Base-by-base conservation (phyloP, 805 yeast species). In the Yamadazyma sp. region DNA sequence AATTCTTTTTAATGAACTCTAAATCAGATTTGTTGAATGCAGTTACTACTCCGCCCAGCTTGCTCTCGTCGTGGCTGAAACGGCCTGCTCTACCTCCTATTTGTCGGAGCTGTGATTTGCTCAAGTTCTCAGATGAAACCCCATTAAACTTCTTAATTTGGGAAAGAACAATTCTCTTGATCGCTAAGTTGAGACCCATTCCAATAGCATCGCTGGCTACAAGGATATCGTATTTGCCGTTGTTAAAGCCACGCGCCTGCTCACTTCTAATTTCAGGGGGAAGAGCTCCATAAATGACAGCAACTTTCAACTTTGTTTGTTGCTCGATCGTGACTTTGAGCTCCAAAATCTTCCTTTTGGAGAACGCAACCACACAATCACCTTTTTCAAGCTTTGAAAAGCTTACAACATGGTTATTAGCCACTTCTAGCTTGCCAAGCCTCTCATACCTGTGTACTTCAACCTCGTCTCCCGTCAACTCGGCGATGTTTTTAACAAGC, bases 191-290 rank as follows among this genome's bases (percentile, higher is more conserved):
- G 37, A 93, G 70, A 0, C 99, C 99, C 97, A 93, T 91, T 2
- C 99, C 99, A 45, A 93, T 80, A 0, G 99, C 99, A 64, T 93
- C 98, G 2, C 96, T 85, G 1, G 99, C 98, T 5, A 93, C 85
- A 25, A 93, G 67, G n/a, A 85, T 73, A 51, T 90, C 93, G 45
- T 78, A 83, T 23, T 75, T 73, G 2, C 95, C 91, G n/a, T 55
- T 63, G 54, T 93, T 93, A 59, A 93, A 93, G 32, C 75, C 68
- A 19, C 67, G 58, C 0, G 97, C 95, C 54, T 93, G 96, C 47
- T 78, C 78, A 3, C 88, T 78, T 48, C 99, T 75, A 0, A 91
- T 87, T 55, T 93, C 98, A 1, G 98, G 95, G 0, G 99, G 99
- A 29, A 93, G 67, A 0, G 95, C 90, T 15, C 99, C 99, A 55